phyloP scores from a whole-genome alignment of 345 rosid species.

The Nasturtium officinale region DNA sequence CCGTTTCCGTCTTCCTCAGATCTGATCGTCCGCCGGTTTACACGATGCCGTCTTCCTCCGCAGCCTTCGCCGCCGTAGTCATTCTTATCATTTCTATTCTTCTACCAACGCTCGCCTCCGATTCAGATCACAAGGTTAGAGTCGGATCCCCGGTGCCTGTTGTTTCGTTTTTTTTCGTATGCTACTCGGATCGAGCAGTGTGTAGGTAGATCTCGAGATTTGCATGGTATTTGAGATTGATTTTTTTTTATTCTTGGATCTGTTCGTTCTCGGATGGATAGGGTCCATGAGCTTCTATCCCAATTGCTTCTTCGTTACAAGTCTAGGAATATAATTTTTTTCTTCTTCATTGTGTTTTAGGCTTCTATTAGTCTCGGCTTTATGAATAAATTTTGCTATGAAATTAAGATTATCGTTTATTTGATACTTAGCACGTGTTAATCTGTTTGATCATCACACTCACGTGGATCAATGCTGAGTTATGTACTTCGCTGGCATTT shows the following conservation, averaged over 20 bases:
- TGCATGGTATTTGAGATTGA: slow-evolving; percentile 29
- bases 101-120: slow-evolving; percentile 62
- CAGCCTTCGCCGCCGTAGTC: slow-evolving; percentile 34
- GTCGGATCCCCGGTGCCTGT: slow-evolving; percentile 27
- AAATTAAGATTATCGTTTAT: not conserved
- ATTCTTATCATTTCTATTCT: slow-evolving; percentile 47
- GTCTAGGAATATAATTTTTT: not conserved
- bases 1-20: slow-evolving; percentile 46
- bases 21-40: slow-evolving; percentile 50
- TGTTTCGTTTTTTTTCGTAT: not conserved
- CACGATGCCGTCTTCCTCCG: slow-evolving; percentile 61
- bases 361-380: not conserved
- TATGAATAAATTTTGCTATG: slow-evolving; percentile 10
- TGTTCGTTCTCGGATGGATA: slow-evolving; percentile 15
- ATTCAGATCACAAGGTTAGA: slow-evolving; percentile 91
- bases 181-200: slow-evolving; percentile 20
- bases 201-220: slow-evolving; percentile 47
- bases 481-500: not conserved
- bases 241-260: slow-evolving; percentile 1
- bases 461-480: not conserved
- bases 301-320: slow-evolving; percentile 11
- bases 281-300: slow-evolving; percentile 7
- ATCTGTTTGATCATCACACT: slow-evolving; percentile 2
- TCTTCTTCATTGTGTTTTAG: not conserved
- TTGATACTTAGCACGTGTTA: not conserved